phyloP scores from a whole-genome alignment of 257 asterid genomes.

The Nicotiana noctiflora region DNA sequence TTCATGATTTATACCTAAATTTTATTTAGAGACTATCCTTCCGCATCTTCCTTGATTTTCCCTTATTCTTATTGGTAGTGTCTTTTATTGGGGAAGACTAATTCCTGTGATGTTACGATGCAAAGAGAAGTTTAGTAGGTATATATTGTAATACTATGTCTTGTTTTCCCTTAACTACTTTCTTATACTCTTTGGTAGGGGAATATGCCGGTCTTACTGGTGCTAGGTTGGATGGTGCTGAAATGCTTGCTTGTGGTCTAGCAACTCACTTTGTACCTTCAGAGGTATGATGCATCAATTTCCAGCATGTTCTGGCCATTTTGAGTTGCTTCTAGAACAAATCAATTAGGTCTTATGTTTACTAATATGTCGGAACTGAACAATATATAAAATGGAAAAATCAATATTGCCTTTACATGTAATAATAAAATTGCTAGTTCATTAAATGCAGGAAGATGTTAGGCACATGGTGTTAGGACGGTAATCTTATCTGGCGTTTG shows the following conservation, averaged over 20 bases:
- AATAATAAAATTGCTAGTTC: background rate
- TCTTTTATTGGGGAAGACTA: background rate
- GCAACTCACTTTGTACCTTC: conserved; percentile 81
- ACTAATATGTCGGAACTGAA: background rate
- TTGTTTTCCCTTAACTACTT: background rate
- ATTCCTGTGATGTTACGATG: background rate
- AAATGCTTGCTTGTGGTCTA: conserved; percentile 85
- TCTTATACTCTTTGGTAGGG: conserved; percentile 42
- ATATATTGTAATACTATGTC: background rate
- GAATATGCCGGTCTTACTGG: conserved; percentile 83
- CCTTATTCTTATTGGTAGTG: background rate
- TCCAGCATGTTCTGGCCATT: background rate
- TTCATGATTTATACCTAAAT: too few species aligned
- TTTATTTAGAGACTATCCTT: too few species aligned
- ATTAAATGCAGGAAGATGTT: background rate
- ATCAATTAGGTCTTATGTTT: background rate
- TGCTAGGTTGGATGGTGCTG: conserved; percentile 74
- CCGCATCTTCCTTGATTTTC: too few species aligned
- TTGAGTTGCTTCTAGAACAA: background rate
- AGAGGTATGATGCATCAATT: conserved; percentile 30
- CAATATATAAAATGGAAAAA: background rate
- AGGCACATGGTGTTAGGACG: background rate
- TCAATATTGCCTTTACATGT: background rate
- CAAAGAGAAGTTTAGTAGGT: background rate
- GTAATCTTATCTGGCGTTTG: background rate